phyloP scores from a whole-genome alignment of 768 basidiomycete species.

The Boletus rubescentipes region DNA sequence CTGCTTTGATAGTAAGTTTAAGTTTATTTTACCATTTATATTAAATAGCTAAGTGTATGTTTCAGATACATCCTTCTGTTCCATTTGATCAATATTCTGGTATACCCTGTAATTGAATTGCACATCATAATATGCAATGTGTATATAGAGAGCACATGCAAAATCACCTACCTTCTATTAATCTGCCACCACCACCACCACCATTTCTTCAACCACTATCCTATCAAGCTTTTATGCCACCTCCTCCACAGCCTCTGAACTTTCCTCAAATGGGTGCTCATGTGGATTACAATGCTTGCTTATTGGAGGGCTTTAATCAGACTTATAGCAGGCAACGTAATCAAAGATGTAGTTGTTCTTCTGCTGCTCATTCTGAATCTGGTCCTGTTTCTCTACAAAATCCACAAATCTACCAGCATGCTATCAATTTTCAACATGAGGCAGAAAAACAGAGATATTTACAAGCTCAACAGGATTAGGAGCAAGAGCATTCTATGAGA shows the following conservation, averaged over 20 bases:
- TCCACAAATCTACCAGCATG: neutral
- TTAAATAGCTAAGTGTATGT: neutral
- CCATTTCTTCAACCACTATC: neutral
- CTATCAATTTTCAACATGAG: neutral
- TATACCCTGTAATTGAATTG: neutral
- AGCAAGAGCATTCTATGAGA: neutral
- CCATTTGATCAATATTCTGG: slow-evolving; percentile 2
- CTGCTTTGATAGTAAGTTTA: neutral
- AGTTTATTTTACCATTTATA: neutral
- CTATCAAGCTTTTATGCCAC: neutral
- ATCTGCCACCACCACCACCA: neutral
- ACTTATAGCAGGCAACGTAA: neutral
- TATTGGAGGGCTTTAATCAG: neutral
- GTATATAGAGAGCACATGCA: neutral
- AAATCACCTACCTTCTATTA: neutral
- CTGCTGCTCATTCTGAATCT: neutral
- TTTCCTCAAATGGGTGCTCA: neutral
- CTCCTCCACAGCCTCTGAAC: neutral
- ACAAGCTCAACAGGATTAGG: neutral
- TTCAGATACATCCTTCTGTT: neutral
- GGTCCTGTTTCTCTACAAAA: too few species aligned
- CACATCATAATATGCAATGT: neutral
- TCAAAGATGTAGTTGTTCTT: neutral
- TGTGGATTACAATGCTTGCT: neutral
- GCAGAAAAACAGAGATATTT: neutral